Evolutionary conservation across 306 rosid genomes (phyloP).

Genomic region (Senna siamea): DNA sequence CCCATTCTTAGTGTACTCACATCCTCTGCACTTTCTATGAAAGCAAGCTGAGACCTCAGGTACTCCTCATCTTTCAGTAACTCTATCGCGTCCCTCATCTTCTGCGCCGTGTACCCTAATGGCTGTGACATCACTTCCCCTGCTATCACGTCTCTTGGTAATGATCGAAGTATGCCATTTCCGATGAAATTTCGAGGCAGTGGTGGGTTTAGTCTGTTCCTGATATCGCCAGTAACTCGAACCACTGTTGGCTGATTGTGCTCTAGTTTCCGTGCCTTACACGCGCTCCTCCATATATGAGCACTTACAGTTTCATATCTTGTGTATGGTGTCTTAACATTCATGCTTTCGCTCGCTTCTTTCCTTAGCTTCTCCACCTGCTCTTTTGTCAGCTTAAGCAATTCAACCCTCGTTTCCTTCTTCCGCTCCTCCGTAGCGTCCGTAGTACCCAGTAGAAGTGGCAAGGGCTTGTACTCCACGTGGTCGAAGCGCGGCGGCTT

Average conservation of each 20-base stretch:
- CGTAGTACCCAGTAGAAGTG: background rate
- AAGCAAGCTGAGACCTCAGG: conserved; percentile 15
- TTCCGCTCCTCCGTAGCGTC: background rate
- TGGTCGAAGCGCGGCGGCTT: background rate
- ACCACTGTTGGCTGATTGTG: conserved; percentile 21
- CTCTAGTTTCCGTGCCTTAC: background rate
- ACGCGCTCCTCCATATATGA: conserved; percentile 22
- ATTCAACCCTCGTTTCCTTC: background rate
- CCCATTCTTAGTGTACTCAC: background rate
- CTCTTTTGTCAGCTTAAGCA: background rate
- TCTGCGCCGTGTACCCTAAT: conserved; percentile 9
- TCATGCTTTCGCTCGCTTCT: conserved; percentile 1
- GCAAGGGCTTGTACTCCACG: conserved; percentile 4
- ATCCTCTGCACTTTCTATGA: background rate
- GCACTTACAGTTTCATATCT: conserved; percentile 12
- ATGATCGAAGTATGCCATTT: background rate
- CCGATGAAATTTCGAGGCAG: conserved; percentile 29
- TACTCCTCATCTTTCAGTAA: conserved; percentile 34
- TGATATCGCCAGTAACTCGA: background rate
- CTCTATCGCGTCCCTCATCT: conserved; percentile 36
- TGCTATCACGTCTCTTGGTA: background rate
- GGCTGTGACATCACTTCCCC: conserved; percentile 20
- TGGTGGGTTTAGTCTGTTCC: conserved; percentile 18
- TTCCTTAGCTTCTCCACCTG: conserved; percentile 12
- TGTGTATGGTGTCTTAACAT: background rate